phyloP scores from a whole-genome alignment of 108 stramenopile species.

The Skeletonema marinoi region DNA sequence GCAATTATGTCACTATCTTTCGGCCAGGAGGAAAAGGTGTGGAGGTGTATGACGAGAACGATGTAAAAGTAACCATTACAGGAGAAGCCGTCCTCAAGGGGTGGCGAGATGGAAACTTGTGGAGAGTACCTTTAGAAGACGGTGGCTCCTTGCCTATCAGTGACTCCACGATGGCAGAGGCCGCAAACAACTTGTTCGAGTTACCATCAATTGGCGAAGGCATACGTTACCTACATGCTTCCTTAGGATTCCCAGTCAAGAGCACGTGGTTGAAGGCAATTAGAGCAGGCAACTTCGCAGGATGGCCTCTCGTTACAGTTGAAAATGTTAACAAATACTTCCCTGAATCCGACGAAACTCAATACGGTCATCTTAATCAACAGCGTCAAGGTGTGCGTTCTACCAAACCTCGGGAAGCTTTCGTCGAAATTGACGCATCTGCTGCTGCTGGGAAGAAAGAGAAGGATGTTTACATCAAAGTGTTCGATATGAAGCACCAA shows the following conservation, averaged over 20 bases:
- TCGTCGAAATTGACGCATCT: neutral
- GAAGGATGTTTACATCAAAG: conserved; percentile 10
- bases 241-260: conserved; percentile 1
- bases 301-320: conserved; percentile 24
- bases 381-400: conserved; percentile 16
- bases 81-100: no score
- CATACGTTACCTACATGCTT: no score
- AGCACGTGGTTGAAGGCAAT: conserved; percentile 24
- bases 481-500: neutral
- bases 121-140: no score
- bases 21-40: no score
- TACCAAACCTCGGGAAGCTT: conserved; percentile 20
- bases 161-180: no score
- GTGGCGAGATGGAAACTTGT: no score
- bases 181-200: no score
- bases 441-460: conserved; percentile 5
- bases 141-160: no score
- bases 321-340: conserved; percentile 13
- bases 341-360: conserved; percentile 17
- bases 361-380: conserved; percentile 20
- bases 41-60: no score
- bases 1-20: no score
- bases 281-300: conserved; percentile 17
- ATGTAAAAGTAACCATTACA: no score
- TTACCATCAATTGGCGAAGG: no score